Evolutionary conservation across 306 rosid species (phyloP), one percentile per base, ranked within the genome.

Genomic region (Vigna trinervia): DNA sequence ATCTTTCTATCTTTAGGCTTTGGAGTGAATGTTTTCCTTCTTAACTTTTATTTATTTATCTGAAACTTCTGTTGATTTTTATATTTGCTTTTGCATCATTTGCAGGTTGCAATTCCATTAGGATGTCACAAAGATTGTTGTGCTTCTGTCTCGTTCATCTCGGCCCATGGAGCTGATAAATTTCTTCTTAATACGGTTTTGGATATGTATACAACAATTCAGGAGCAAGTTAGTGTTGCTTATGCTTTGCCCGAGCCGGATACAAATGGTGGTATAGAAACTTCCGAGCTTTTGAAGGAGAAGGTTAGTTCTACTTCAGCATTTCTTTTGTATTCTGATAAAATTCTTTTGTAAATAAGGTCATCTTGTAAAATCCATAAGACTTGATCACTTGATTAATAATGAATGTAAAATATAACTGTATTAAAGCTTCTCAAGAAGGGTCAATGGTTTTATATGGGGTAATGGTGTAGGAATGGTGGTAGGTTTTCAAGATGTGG

Each of bases 151-250:
- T 93, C 98, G 67, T 83, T 90, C 80, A 72, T 90, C 68, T 82
- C 93, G 22, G 84, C 45, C 69, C 98, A 90, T 65, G 91, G 94
- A 68, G 86, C 82, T 26, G 98, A 93, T 84, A 93, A 93, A 64
- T 93, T 93, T 90, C 98, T 93, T 84, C 98, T 93, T 68, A 92
- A 90, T 75, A 89, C 83, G 43, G 83, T 93, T 81, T 83, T 93
- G 93, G 96, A 89, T 81, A 82, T 91, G 84, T 80, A 89, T 86
- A 15, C 87, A 48, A 74, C 82, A 75, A 89, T 93, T 80, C 87
- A 86, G 85, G 86, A 86, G 88, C 89, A 86, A 85, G 85, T 71
- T 60, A 68, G 84, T 69, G 69, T 71, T 57, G 89, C 87, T 26
- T 20, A 68, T 81, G 73, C 75, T 73, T 70, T 80, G 69, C 82